Evolutionary conservation across 2,329 filamentous ascomycete species (phyloP).

Genomic region (Xylariaceae sp.): DNA sequence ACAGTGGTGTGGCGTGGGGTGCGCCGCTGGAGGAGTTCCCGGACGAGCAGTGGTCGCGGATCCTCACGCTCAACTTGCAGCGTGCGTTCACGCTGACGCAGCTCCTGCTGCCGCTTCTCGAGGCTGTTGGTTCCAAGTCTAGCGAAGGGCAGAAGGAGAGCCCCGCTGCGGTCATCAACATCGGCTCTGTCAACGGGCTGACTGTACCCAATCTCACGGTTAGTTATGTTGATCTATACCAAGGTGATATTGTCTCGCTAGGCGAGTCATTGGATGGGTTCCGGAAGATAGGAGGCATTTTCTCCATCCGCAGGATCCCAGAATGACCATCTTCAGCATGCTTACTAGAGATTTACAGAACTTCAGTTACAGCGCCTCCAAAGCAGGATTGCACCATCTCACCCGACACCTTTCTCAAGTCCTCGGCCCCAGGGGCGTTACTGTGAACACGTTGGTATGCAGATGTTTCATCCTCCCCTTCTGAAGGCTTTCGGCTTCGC

Average conservation of each 20-base stretch:
- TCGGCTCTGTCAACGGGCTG: constrained; percentile 59
- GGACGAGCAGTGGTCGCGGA: constrained; percentile 51
- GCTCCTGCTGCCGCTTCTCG: constrained; percentile 53
- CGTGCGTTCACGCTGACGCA: constrained; percentile 64
- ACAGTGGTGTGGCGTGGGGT: constrained; percentile 61
- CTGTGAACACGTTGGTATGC: constrained; percentile 64
- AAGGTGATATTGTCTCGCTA: not conserved
- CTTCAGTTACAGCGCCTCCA: constrained; percentile 55
- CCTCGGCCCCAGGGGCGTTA: constrained; percentile 55
- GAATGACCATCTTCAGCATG: not conserved
- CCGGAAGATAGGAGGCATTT: not conserved
- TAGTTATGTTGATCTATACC: not conserved
- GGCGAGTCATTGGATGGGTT: not conserved
- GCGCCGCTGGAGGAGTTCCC: constrained; percentile 55
- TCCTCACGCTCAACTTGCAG: constrained; percentile 61
- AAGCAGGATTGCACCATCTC: constrained; percentile 62
- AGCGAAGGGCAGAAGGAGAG: constrained; percentile 35
- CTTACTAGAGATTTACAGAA: constrained; percentile 33
- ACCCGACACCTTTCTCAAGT: constrained; percentile 54
- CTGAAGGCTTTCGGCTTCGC: not conserved
- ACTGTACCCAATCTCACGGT: constrained; percentile 50
- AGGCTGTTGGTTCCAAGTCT: constrained; percentile 38
- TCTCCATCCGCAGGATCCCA: not conserved
- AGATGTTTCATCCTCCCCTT: not conserved
- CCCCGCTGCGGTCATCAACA: constrained; percentile 58